A percentile compares a stretch with the other conserved stretches of the same genome.
Conservation (phyloP, 345 rosid genomes). For the Acer negundo region DNA sequence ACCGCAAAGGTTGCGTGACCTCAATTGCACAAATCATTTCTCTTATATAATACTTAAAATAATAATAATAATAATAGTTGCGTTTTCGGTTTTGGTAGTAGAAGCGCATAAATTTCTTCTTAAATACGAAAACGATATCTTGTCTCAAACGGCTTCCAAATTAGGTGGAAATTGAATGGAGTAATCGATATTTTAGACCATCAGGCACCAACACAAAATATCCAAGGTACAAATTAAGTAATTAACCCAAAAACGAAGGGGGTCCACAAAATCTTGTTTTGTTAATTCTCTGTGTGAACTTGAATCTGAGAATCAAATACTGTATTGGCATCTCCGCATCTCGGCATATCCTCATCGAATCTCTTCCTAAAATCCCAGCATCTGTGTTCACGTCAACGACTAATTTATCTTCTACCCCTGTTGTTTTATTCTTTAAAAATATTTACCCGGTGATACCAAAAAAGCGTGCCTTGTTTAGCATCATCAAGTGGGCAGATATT, state of each 20-base stretch:
- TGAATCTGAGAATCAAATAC: too few relatives aligned
- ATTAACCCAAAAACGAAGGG: not conserved
- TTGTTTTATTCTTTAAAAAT: too few relatives aligned
- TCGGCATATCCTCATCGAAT: conserved; percentile 41
- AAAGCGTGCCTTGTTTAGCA: not conserved
- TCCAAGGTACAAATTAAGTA: too few relatives aligned
- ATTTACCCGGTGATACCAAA: not conserved
- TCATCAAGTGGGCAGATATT: not conserved
- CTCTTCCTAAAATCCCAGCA: not conserved
- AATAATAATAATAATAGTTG: too few relatives aligned
- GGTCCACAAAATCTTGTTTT: not conserved
- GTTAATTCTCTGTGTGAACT: not conserved
- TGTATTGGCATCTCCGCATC: conserved; percentile 39
- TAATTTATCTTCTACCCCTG: too few relatives aligned
- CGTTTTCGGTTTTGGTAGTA: too few relatives aligned
- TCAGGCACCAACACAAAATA: too few relatives aligned
- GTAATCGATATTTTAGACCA: too few relatives aligned
- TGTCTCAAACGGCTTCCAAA: not conserved
- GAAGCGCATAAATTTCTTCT: too few relatives aligned
- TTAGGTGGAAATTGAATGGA: not conserved
- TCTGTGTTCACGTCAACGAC: not conserved
- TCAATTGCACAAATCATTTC: too few relatives aligned
- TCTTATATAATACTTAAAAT: too few relatives aligned
- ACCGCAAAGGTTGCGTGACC: too few relatives aligned
- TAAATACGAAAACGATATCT: not conserved